Conservation (phyloP, 441 rosid genomes). For the Adansonia gregorii region DNA sequence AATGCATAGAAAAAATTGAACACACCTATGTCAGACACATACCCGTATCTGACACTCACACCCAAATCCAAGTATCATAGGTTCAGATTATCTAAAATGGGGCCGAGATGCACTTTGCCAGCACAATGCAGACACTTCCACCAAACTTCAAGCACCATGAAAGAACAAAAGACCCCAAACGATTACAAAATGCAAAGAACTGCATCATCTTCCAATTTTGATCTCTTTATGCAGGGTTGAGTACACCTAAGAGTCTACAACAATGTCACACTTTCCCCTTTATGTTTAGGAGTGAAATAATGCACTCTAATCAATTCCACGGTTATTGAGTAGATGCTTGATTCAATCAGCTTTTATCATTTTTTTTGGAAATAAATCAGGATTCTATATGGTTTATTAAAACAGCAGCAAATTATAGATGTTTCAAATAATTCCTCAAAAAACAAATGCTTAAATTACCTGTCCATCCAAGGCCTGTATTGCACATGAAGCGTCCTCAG, state of each 20-base stretch:
- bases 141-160: neutral
- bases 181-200: neutral
- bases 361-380: neutral
- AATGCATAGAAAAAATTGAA: no score
- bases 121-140: neutral
- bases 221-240: neutral
- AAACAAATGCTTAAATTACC: constrained; percentile 45
- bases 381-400: neutral
- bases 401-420: neutral
- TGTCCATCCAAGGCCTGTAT: constrained; percentile 94
- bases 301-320: neutral
- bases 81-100: neutral
- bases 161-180: neutral
- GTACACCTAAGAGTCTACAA: neutral
- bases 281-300: neutral
- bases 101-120: neutral
- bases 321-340: neutral
- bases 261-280: neutral
- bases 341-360: neutral
- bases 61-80: no score
- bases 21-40: no score
- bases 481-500: constrained; percentile 83
- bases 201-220: neutral
- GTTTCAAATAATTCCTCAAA: neutral
- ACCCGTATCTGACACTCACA: no score